phyloP scores from a whole-genome alignment of 1,284 basidiomycete species.

The Ustilago shanxiensis region DNA sequence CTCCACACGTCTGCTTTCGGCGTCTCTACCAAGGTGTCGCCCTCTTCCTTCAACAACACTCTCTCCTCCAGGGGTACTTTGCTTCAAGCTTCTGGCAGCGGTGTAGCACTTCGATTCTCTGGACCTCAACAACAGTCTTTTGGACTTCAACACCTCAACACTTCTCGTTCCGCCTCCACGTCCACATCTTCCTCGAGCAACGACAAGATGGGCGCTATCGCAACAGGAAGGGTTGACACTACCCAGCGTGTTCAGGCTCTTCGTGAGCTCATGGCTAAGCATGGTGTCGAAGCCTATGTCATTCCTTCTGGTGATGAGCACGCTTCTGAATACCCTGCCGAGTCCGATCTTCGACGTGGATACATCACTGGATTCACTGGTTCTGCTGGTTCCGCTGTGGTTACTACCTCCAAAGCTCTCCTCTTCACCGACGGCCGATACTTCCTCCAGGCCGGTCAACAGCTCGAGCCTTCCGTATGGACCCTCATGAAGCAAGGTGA shows the following conservation, averaged over 20 bases:
- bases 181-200: conserved; percentile 3
- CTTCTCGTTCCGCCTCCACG: conserved; percentile 19
- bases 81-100: conserved; percentile 21
- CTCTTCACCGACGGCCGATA: conserved; percentile 95
- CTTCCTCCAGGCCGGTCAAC: conserved; percentile 89
- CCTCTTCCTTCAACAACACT: conserved; percentile 8
- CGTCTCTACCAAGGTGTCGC: conserved; percentile 20
- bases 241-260: conserved; percentile 56
- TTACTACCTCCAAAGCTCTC: conserved; percentile 75
- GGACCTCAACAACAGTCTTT: conserved; percentile 28
- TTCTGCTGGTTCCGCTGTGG: conserved; percentile 84
- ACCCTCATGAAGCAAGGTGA: conserved; percentile 86
- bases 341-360: conserved; percentile 80
- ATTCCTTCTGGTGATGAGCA: conserved; percentile 75
- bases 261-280: conserved; percentile 56
- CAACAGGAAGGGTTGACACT: conserved; percentile 63
- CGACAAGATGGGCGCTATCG: conserved; percentile 63
- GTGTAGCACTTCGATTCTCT: conserved; percentile 21
- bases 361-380: conserved; percentile 94
- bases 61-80: conserved; percentile 21
- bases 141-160: conserved; percentile 36
- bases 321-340: conserved; percentile 81
- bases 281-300: conserved; percentile 65
- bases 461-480: conserved; percentile 88
- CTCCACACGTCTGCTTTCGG: conserved; percentile 19